Evolutionary conservation across 78 protist species (phyloP).

Genomic region (Speleostelium caveatum): DNA sequence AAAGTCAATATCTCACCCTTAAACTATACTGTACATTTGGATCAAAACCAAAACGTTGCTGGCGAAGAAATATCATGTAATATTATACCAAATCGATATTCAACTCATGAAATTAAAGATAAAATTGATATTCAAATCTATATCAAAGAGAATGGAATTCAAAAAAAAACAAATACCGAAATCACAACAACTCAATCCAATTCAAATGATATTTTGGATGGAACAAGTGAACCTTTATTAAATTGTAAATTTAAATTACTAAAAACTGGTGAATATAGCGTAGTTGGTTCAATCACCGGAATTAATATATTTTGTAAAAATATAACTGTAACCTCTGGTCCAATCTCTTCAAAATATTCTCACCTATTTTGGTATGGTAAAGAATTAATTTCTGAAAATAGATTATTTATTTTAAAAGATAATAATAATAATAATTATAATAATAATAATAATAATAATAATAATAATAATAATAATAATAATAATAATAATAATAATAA

Average conservation of each 20-base stretch:
- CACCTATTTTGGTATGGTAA: constrained; percentile 66
- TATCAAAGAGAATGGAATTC: constrained; percentile 34
- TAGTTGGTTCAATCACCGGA: constrained; percentile 23
- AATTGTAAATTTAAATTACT: constrained; percentile 18
- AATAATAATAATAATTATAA: not conserved
- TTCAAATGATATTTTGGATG: no score
- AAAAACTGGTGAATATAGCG: constrained; percentile 50
- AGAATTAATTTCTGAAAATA: constrained; percentile 64
- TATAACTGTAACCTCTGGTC: constrained; percentile 6
- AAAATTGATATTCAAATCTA: constrained; percentile 30
- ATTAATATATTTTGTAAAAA: not conserved
- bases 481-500: not conserved
- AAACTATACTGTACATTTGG: not conserved
- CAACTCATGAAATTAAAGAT: constrained; percentile 26
- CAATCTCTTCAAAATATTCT: constrained; percentile 34
- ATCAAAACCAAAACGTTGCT: not conserved
- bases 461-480: not conserved
- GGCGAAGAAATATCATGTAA: constrained; percentile 39
- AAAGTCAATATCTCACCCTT: constrained; percentile 25
- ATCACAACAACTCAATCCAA: not conserved
- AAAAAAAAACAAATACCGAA: constrained; percentile 34
- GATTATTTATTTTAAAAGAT: constrained; percentile 39
- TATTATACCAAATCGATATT: constrained; percentile 3
- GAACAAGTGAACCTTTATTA: not conserved
- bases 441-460: no score